Evolutionary conservation across 2,329 filamentous ascomycete species (phyloP).

Genomic region (Falciphora oryzae): DNA sequence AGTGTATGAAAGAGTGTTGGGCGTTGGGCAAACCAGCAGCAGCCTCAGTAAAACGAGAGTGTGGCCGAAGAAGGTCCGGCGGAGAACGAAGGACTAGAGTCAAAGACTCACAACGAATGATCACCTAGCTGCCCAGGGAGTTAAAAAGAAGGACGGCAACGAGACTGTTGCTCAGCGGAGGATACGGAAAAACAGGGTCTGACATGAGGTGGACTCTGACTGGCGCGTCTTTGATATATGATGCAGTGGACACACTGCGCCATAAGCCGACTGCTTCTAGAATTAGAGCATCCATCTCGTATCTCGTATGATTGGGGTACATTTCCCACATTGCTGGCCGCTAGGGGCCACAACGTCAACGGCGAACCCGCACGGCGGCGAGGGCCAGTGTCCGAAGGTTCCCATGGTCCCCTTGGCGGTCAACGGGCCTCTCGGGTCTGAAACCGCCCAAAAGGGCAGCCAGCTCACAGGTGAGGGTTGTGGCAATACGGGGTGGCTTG

Average conservation of each 20-base stretch:
- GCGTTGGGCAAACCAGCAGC: not conserved
- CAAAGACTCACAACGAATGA: not conserved
- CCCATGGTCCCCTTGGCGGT: not conserved
- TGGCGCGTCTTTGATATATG: not conserved
- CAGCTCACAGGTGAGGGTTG: not conserved
- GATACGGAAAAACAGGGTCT: not conserved
- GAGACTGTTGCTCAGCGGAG: not conserved
- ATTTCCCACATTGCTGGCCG: too few species aligned
- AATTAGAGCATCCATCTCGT: not conserved
- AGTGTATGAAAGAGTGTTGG: not conserved
- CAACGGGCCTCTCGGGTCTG: not conserved
- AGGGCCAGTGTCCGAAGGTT: not conserved
- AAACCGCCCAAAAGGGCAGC: not conserved
- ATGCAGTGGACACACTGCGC: not conserved
- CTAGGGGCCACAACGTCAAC: not conserved
- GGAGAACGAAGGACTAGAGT: not conserved
- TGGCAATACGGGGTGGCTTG: not conserved
- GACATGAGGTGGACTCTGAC: not conserved
- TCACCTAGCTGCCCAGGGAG: not conserved
- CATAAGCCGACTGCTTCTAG: not conserved
- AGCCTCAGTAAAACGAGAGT: not conserved
- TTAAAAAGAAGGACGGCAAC: not conserved
- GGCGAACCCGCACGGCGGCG: not conserved
- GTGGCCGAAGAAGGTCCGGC: not conserved
- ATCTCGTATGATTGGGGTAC: not conserved